Percentiles rank a stretch among this genome's conserved stretches.
phyloP scores from a whole-genome alignment of 2,329 filamentous ascomycete species.

The Cyanodermella asteris region DNA sequence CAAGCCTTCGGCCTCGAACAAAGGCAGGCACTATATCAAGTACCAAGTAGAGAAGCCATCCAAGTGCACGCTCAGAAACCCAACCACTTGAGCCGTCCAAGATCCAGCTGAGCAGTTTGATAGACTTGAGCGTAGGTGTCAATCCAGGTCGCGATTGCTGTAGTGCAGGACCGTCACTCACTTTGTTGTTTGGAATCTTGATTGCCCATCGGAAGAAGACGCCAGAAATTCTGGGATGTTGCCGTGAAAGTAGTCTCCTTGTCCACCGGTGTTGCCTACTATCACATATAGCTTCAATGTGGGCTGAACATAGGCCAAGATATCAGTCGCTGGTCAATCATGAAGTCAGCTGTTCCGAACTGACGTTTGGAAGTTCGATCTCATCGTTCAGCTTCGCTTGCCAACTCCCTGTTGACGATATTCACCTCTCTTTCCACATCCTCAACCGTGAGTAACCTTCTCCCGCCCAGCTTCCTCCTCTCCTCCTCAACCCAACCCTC shows the following conservation, averaged over 20 bases:
- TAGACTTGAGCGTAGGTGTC: too few species aligned
- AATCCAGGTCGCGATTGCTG: too few species aligned
- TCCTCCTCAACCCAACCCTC: constrained; percentile 45
- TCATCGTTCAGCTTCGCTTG: constrained; percentile 21
- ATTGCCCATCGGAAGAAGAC: background rate
- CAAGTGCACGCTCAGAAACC: too few species aligned
- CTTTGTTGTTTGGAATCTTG: constrained; percentile 3
- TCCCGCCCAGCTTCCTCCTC: constrained; percentile 25
- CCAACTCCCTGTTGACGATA: too few species aligned
- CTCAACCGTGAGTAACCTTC: constrained; percentile 36
- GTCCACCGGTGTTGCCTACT: background rate
- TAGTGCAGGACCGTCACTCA: too few species aligned
- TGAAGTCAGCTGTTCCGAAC: background rate
- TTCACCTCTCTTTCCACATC: constrained; percentile 39
- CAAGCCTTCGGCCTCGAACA: too few species aligned
- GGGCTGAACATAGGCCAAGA: too few species aligned
- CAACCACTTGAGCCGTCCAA: too few species aligned
- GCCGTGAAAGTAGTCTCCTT: background rate
- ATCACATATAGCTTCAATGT: background rate
- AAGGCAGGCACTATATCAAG: too few species aligned
- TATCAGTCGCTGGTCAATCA: too few species aligned
- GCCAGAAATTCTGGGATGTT: background rate
- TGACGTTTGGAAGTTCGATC: constrained; percentile 14
- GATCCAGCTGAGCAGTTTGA: too few species aligned
- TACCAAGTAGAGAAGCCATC: too few species aligned